A percentile compares a stretch with the other conserved stretches of the same genome.
These are phyloP conservation scores for Alternaria infectoria DNA, from an alignment of 2,329 filamentous ascomycete species.

Conservation along the genomic window DNA sequence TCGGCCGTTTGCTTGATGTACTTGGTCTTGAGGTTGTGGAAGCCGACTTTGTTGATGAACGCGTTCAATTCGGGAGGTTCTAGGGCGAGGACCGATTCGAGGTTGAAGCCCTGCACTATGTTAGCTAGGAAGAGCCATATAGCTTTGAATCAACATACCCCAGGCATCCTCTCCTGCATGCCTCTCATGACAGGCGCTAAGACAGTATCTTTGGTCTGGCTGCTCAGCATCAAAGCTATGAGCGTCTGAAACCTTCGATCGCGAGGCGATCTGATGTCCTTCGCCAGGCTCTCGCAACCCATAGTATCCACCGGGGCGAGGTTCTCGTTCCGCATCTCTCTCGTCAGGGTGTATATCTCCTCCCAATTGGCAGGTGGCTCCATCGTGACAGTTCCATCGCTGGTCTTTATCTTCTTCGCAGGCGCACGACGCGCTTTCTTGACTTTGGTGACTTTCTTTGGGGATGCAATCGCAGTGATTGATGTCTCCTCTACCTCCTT, in stretches of 20 bases:
- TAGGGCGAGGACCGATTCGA: constrained; percentile 78
- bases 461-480: constrained; percentile 28
- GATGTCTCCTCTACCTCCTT: constrained; percentile 33
- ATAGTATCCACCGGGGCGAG: constrained; percentile 93
- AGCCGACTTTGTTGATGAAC: constrained; percentile 83
- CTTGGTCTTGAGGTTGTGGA: constrained; percentile 93
- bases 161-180: constrained; percentile 74
- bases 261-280: constrained; percentile 55
- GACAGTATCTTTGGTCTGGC: constrained; percentile 91
- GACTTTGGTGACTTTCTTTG: constrained; percentile 29
- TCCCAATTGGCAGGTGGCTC: constrained; percentile 82
- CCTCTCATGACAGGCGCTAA: constrained; percentile 82
- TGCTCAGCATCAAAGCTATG: constrained; percentile 86
- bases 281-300: constrained; percentile 84
- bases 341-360: constrained; percentile 76
- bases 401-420: constrained; percentile 42
- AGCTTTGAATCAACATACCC: constrained; percentile 32
- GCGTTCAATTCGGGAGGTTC: constrained; percentile 70
- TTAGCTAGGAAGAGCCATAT: not conserved
- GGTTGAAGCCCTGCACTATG: constrained; percentile 61
- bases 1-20: constrained; percentile 77
- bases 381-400: constrained; percentile 49
- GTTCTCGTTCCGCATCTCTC: constrained; percentile 75
- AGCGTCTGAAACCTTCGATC: constrained; percentile 85
- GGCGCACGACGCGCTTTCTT: constrained; percentile 48